Evolutionary conservation across 768 basidiomycete genomes (phyloP).

Genomic region (Amanita subjunquillea): DNA sequence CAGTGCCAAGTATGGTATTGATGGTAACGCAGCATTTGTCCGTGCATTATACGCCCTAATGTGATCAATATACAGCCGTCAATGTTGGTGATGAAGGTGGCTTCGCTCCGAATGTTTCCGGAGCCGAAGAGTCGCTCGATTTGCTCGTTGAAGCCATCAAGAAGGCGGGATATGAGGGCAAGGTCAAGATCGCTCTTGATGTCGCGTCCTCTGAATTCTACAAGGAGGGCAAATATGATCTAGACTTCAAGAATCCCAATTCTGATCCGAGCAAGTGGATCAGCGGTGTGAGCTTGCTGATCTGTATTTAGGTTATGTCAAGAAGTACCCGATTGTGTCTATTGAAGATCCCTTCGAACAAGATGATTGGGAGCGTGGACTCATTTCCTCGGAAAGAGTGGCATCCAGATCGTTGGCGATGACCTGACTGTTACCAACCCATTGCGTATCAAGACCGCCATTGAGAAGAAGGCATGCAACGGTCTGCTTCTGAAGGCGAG

Average conservation of each 20-base stretch:
- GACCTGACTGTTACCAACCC: constrained; percentile 99
- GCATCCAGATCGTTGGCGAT: constrained; percentile 90
- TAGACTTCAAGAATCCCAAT: constrained; percentile 99
- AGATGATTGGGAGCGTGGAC: constrained; percentile 99
- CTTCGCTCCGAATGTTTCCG: constrained; percentile 95
- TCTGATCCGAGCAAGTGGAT: constrained; percentile 97
- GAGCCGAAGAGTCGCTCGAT: constrained; percentile 96
- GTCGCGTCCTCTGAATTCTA: constrained; percentile 99
- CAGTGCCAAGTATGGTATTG: constrained; percentile 97
- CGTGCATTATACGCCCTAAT: constrained; percentile 7
- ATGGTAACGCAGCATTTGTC: constrained; percentile 42
- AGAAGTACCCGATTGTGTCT: constrained; percentile 94
- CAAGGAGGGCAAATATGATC: constrained; percentile 99
- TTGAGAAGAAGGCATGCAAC: constrained; percentile 99
- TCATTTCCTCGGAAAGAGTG: constrained; percentile 72
- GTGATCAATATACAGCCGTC: constrained; percentile 48
- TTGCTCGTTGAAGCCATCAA: constrained; percentile 93
- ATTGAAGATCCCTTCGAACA: constrained; percentile 99
- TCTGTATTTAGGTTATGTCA: constrained; percentile 74
- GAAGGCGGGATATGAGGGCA: constrained; percentile 96
- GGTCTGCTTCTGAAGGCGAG: constrained; percentile 89
- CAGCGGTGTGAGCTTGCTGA: constrained; percentile 86
- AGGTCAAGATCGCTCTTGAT: constrained; percentile 97
- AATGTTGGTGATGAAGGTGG: constrained; percentile 99
- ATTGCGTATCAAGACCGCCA: constrained; percentile 93